A percentile compares a stretch with the other conserved stretches of the same genome.
phyloP scores from a whole-genome alignment of 345 rosid genomes.

The Dipteronia sinensis region DNA sequence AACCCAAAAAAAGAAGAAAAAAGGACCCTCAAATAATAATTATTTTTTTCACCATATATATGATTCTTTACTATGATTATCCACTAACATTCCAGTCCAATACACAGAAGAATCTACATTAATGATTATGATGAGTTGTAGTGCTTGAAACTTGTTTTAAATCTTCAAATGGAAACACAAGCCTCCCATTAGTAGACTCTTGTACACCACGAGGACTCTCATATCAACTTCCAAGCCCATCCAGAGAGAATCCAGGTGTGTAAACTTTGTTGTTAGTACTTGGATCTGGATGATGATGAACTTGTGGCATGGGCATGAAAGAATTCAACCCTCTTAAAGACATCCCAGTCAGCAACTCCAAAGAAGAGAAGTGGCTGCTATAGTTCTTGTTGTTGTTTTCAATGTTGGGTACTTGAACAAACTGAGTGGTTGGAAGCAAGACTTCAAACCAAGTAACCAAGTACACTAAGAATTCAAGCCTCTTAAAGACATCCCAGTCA shows the following conservation, averaged over 20 bases:
- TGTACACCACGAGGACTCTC: conserved; percentile 51
- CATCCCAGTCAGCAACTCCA: conserved; percentile 78
- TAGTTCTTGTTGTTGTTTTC: conserved; percentile 33
- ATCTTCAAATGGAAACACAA: conserved; percentile 91
- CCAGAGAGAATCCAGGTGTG: conserved; percentile 67
- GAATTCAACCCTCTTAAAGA: conserved; percentile 61
- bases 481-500: conserved; percentile 61
- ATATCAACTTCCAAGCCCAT: conserved; percentile 63
- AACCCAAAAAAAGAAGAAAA: conserved; percentile 20
- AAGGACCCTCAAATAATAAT: conserved; percentile 29
- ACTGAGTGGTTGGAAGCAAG: no score
- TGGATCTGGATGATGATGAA: conserved; percentile 55
- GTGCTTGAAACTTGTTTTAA: conserved; percentile 70
- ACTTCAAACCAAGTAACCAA: no score
- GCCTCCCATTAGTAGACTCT: conserved; percentile 55
- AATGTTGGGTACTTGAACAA: conserved; percentile 45
- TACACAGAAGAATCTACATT: conserved; percentile 66
- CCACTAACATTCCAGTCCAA: conserved; percentile 96
- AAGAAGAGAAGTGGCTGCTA: conserved; percentile 34
- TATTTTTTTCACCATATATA: conserved; percentile 22
- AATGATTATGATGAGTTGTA: conserved; percentile 21
- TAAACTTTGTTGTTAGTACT: conserved; percentile 29
- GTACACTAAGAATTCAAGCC: conserved; percentile 70
- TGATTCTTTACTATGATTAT: conserved; percentile 77
- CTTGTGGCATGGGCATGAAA: conserved; percentile 58